Percentiles rank a stretch among this genome's conserved stretches.
Evolutionary conservation across 202 grass and related monocot genomes (phyloP).

Genomic region (Hordeum pubiflorum): DNA sequence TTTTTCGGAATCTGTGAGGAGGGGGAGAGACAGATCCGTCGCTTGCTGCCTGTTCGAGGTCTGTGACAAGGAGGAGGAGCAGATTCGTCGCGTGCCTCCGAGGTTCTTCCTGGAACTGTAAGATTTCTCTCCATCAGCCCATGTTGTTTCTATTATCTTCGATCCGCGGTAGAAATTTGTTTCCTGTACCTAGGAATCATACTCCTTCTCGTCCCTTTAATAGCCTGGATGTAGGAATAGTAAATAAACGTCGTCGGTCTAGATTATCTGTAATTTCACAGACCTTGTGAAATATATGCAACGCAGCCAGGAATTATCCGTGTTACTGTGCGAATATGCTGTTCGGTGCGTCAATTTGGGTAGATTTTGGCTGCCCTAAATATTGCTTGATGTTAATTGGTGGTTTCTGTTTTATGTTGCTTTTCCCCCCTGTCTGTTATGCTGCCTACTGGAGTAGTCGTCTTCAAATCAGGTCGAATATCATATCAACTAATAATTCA

Average conservation of each 20-base stretch:
- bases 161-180: not conserved
- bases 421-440: not conserved
- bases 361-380: not conserved
- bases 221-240: not conserved
- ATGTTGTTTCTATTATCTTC: not conserved
- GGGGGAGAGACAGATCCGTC: not conserved
- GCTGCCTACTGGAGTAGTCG: not conserved
- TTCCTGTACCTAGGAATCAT: not conserved
- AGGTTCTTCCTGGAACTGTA: constrained; percentile 27
- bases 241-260: not conserved
- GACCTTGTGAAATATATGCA: not conserved
- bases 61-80: not conserved
- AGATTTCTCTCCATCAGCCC: not conserved
- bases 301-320: not conserved
- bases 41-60: not conserved
- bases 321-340: not conserved
- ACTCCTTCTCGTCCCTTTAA: too few relatives aligned
- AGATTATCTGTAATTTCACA: not conserved
- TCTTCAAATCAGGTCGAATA: not conserved
- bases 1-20: not conserved
- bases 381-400: not conserved
- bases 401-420: not conserved
- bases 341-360: not conserved
- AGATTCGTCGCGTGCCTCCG: not conserved
- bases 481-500: not conserved